Base-by-base conservation (phyloP, 2,329 filamentous ascomycete genomes). In the Rutstroemia sp. region DNA sequence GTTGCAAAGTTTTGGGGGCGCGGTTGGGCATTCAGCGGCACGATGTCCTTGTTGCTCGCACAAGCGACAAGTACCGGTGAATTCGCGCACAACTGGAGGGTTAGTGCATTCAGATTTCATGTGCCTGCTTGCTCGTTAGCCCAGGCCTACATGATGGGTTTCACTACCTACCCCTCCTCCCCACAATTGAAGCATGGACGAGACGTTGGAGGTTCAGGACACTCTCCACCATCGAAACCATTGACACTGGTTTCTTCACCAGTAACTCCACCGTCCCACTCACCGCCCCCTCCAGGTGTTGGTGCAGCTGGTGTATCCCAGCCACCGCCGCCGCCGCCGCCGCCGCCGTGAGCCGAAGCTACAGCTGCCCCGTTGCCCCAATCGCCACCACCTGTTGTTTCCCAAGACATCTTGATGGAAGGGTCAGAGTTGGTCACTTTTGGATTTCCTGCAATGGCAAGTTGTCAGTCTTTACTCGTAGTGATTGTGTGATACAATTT, bases 81-180 rank as follows among this genome's bases (percentile, higher is more conserved):
- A 80, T 12, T 68, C 66, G n/a, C 65, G 64, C 18, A 57, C 45
- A 58, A 80, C 77, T 25, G 71, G 72, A 16, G 78, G 76, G 55
- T 85, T 82, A 18, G 80, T 64, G 64, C 84, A 87, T 7, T 87
- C 83, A 1, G 76, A 71, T 70, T 83, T 86, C 70, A 75, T 81
- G 74, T 87, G 84, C 14, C 83, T 79, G 14, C 25, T 18, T 49
- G 18, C 39, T 27, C 5, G 50, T 66, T 59, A 65, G 60, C 57
- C 55, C 34, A 52, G 38, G 19, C 14, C 2, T 6, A 38, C 52
- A 49, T 30, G 18, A 23, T 48, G 23, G 25, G 48, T 23, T n/a
- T 19, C 4, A 81, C 77, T 73, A 74, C 60, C 73, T 71, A 59
- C 77, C 83, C 85, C 52, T 83, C 79, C 42, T 79, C 70, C 19